Evolutionary conservation across 257 asterid species (phyloP).

Genomic region (Misopates orontium): DNA sequence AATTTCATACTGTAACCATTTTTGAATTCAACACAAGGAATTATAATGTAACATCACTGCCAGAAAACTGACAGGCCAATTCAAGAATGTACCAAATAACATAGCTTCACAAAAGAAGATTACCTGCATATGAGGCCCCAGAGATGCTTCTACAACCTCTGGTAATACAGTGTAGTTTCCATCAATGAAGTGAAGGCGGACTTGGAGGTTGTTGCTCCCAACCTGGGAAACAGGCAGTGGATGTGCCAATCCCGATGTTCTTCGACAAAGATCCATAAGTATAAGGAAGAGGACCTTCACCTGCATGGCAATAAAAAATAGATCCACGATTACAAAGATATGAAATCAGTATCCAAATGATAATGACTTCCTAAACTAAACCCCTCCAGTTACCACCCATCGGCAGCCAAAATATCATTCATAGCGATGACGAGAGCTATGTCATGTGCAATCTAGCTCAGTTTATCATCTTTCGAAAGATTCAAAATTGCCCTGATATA

Average conservation of each 20-base stretch:
- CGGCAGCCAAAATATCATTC: background rate
- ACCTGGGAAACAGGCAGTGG: slow-evolving; percentile 96
- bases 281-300: slow-evolving; percentile 95
- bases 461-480: background rate
- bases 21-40: background rate
- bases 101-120: slow-evolving; percentile 15
- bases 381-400: background rate
- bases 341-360: slow-evolving; percentile 5
- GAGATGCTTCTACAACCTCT: slow-evolving; percentile 98
- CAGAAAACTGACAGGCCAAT: background rate
- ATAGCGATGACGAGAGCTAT: background rate
- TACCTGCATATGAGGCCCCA: slow-evolving; percentile 99
- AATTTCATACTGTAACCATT: background rate
- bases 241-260: slow-evolving; percentile 82
- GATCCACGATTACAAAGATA: slow-evolving; percentile 13
- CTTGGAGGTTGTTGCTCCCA: slow-evolving; percentile 85
- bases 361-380: slow-evolving; percentile 16
- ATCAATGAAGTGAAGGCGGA: slow-evolving; percentile 94
- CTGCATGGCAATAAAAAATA: slow-evolving; percentile 45
- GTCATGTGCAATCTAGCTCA: slow-evolving; percentile 9
- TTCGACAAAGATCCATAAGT: slow-evolving; percentile 96
- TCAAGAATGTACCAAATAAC: slow-evolving; percentile 20
- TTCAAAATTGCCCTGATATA: background rate
- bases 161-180: slow-evolving; percentile 96
- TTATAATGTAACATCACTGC: slow-evolving; percentile 1